Conservation (phyloP, 192 early-diverging fungal genomes). For the Entomortierella chlamydospora region DNA sequence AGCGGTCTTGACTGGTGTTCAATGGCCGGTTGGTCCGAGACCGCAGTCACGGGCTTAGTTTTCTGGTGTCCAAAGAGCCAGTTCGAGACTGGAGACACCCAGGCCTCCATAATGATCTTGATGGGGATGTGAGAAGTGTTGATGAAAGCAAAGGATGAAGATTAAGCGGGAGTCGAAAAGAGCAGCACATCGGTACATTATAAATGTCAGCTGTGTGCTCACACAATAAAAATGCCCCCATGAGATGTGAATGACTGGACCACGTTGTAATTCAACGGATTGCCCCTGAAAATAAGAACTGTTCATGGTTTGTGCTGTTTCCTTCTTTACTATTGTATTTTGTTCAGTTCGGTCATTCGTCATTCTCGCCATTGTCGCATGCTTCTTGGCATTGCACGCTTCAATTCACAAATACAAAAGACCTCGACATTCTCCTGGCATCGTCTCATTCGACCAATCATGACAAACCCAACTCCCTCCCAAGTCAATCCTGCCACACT, state of each 20-base stretch:
- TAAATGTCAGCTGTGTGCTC: not conserved
- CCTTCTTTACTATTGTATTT: too few relatives aligned
- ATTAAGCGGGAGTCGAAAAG: not conserved
- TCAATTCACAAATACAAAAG: not conserved
- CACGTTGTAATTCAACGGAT: not conserved
- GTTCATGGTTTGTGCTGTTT: too few relatives aligned
- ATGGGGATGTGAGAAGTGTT: not conserved
- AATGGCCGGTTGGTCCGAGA: not conserved
- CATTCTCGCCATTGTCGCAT: not conserved
- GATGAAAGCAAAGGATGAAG: not conserved
- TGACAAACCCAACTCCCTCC: slow-evolving; percentile 2
- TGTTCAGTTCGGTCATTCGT: too few relatives aligned
- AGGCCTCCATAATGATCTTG: slow-evolving; percentile 18
- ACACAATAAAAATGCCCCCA: not conserved
- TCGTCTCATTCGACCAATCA: slow-evolving; percentile 1
- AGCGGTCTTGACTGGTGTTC: not conserved
- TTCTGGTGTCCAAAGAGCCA: slow-evolving; percentile 21
- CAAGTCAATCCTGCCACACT: slow-evolving; percentile 30
- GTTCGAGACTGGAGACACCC: slow-evolving; percentile 30
- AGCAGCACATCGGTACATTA: not conserved
- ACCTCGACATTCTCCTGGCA: not conserved
- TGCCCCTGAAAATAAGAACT: not conserved
- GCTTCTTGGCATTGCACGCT: not conserved
- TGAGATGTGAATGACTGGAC: not conserved
- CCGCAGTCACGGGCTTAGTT: not conserved